phyloP scores from a whole-genome alignment of 2,329 filamentous ascomycete genomes.

The Knufia fluminis region DNA sequence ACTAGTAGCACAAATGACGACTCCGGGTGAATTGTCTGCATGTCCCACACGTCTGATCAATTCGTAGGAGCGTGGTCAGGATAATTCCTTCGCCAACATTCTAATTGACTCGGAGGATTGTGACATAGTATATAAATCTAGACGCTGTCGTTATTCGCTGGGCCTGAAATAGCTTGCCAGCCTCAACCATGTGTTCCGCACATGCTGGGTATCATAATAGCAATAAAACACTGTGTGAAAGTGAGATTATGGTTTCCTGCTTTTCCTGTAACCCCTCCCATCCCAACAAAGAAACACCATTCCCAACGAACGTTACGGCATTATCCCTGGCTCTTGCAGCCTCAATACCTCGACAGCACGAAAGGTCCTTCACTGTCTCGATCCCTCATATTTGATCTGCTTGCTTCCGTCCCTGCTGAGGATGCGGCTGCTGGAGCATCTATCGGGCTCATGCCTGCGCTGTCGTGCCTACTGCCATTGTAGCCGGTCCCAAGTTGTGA shows the following conservation, averaged over 20 bases:
- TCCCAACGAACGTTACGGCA: not conserved
- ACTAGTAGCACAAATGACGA: no score
- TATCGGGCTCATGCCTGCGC: constrained; percentile 9
- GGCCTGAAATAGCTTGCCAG: not conserved
- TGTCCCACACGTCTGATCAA: no score
- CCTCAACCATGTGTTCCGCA: not conserved
- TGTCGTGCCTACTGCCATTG: constrained; percentile 13
- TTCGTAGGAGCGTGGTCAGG: no score
- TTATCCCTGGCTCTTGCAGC: not conserved
- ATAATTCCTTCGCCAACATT: no score
- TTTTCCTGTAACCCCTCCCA: not conserved
- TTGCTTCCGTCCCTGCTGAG: not conserved
- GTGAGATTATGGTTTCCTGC: not conserved
- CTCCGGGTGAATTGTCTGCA: no score
- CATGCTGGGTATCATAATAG: constrained; percentile 7
- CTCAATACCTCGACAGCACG: constrained; percentile 8
- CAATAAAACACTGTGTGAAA: not conserved
- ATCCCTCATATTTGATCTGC: constrained; percentile 2
- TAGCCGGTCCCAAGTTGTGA: constrained; percentile 4
- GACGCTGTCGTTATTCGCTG: not conserved
- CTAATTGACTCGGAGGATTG: no score
- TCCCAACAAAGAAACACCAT: not conserved
- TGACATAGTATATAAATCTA: not conserved
- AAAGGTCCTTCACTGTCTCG: constrained; percentile 8
- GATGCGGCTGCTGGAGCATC: not conserved